Evolutionary conservation across 2,329 filamentous ascomycete species (phyloP), one percentile per base, ranked within the genome.

Genomic region (Zalaria sp.): DNA sequence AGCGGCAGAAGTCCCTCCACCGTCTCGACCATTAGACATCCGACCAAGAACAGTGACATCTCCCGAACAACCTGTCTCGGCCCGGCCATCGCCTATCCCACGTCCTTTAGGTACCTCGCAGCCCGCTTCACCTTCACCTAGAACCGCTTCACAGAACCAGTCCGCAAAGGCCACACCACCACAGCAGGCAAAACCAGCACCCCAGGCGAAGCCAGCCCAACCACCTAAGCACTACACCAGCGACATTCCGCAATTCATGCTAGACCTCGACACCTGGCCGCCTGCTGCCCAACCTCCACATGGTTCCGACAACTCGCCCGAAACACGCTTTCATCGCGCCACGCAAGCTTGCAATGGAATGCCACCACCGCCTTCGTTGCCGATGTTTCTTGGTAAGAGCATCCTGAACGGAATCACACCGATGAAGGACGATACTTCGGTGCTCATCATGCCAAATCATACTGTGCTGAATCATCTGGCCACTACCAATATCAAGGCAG

Each of bases 371-470:
- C 91, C 91, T 1, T 79, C 75, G 49, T 71, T 98, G 36, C 91
- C 91, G 1, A 78, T 91, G 38, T 96, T 96, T 65, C 67, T 98
- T 39, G 84, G 82, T 51, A 94, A 94, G 65, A 91, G 88, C 28
- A 95, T 98, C 45, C 66, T 98, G 49, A 98, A 98, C 60, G 84
- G 84, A 38, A 81, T 79, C 2, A 87, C 85, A 26, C 79, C 89
- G 5, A 86, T 94, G 72, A 96, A 96, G 67, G 91, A 98, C 59
- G 91, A 98, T 63, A 94, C 89, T 61, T 95, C 88, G 63, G 91
- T 98, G 46, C 67, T 98, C 48, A 91, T 86, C 51, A 89, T 95
- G 74, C 91, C 91, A 9, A 98, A 96, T 55, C 89, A 98, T 57
- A 95, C 91, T 0, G 86, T 96, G 28, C 67, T 98, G 48, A 98